Base-by-base conservation (phyloP, 1,284 basidiomycete genomes). In the Mycena citricolor region DNA sequence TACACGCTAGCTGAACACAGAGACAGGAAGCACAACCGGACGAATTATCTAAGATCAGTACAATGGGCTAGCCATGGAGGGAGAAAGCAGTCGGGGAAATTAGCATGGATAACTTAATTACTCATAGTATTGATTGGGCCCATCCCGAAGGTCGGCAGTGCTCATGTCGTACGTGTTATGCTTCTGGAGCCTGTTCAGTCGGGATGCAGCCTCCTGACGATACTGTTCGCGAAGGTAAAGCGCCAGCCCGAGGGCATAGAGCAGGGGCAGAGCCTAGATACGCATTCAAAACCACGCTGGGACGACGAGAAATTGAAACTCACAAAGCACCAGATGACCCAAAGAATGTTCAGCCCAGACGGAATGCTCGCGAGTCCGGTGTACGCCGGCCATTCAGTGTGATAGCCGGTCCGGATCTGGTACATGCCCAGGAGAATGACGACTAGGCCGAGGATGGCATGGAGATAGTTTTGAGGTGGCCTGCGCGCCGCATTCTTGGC, bases 381-480 rank as follows among this genome's bases (percentile, higher is more conserved):
- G 11, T 58, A 55, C 24, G 45, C 55, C 0, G 65, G 61, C 77
- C 77, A 81, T 55, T 81, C 77, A 2, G 43, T 43, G 22, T 57
- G 58, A 58, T 67, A 77, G 2, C 77, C 77, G 11, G 60, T 63
- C 35, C 70, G 64, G n/a, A 79, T 75, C 63, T 81, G 74, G 49
- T 73, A 79, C 42, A 80, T 65, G 6, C 74, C 61, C 16, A 78
- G 61, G 2, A 55, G 73, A 40, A 83, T 71, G 46, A 77, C 70
- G 19, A 68, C 17, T 20, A 83, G 55, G 1, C 79, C 80, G 5
- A 81, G 37, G 7, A 80, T 50, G 4, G 76, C 79, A 53, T 82
- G 79, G 22, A 71, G 37, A 56, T 81, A 83, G 57, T 83, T 83
- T 55, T 81, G 79, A 11, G 68, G 55, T 1, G 77, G 77, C 17